phyloP scores from a whole-genome alignment of 2,329 filamentous ascomycete genomes.

The Cladosporium sp. region DNA sequence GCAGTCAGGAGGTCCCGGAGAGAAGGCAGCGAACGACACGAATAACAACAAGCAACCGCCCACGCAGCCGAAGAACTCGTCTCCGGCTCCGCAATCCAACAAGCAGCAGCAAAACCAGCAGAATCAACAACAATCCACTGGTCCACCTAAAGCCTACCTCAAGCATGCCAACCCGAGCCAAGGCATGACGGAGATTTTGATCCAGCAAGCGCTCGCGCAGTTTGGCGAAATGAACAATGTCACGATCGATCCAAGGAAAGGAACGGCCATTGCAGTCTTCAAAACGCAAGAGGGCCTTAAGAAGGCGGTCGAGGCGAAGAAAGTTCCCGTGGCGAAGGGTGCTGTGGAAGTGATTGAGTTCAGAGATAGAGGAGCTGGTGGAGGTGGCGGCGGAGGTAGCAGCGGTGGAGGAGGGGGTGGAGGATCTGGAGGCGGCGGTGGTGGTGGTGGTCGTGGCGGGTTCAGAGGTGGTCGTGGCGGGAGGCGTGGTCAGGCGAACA shows the following conservation, averaged over 20 bases:
- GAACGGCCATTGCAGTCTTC: constrained; percentile 91
- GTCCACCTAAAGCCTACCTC: constrained; percentile 59
- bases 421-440: constrained; percentile 3
- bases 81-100: constrained; percentile 12
- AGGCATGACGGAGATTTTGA: constrained; percentile 75
- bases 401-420: constrained; percentile 17
- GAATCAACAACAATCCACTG: constrained; percentile 54
- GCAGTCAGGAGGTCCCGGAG: neutral
- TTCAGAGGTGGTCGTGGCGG: constrained; percentile 12
- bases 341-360: constrained; percentile 81
- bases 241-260: constrained; percentile 91
- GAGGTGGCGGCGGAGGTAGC: constrained; percentile 20
- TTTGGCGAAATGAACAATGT: constrained; percentile 74
- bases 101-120: constrained; percentile 34
- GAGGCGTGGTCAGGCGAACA: constrained; percentile 6
- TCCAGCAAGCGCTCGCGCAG: constrained; percentile 65
- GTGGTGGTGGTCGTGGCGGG: constrained; percentile 13
- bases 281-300: constrained; percentile 63
- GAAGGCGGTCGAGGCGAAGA: constrained; percentile 76
- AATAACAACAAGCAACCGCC: constrained; percentile 4
- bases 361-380: constrained; percentile 47
- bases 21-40: neutral
- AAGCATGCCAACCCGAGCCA: constrained; percentile 71
- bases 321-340: constrained; percentile 74
- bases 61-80: constrained; percentile 30